Evolutionary conservation across 305 asterid species (phyloP).

Genomic region (Solanum aculeatissimum): DNA sequence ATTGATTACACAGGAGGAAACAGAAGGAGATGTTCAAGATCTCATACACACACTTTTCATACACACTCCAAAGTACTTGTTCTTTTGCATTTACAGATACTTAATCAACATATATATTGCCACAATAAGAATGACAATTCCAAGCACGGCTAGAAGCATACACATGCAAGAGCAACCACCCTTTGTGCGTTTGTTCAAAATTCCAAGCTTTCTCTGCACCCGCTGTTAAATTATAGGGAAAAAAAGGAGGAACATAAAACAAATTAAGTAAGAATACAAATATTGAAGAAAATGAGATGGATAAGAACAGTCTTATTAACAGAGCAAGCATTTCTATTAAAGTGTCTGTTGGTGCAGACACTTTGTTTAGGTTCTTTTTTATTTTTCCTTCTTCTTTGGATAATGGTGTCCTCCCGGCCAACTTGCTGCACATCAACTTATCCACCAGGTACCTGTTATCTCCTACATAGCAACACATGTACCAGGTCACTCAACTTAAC

Average conservation of each 20-base stretch:
- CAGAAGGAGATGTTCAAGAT: neutral
- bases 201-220: conserved; percentile 77
- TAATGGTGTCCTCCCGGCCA: neutral
- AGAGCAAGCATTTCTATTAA: neutral
- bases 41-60: neutral
- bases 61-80: neutral
- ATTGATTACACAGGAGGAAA: neutral
- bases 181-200: conserved; percentile 73
- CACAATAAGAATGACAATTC: conserved; percentile 43
- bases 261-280: neutral
- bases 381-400: neutral
- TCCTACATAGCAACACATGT: neutral
- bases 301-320: neutral
- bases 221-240: conserved; percentile 29
- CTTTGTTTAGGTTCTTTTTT: neutral
- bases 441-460: neutral
- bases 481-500: neutral
- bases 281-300: neutral
- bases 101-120: conserved; percentile 56
- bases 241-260: neutral
- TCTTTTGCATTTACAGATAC: conserved; percentile 32
- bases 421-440: neutral
- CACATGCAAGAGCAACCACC: conserved; percentile 91
- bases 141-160: conserved; percentile 51
- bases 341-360: neutral